Conservation (phyloP, 495 filamentous ascomycete species). For the Patellaria atrata region DNA sequence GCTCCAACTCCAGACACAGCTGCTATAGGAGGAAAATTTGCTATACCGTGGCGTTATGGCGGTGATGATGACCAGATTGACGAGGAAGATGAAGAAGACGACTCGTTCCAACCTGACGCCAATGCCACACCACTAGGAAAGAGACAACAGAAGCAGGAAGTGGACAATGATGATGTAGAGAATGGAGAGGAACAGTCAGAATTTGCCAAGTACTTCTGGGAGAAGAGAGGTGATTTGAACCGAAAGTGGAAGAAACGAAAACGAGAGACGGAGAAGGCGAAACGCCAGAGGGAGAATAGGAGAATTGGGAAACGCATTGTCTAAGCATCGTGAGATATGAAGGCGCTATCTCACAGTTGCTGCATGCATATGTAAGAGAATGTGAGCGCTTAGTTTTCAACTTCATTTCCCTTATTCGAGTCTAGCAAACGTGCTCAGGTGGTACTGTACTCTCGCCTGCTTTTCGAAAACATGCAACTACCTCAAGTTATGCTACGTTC, state of each 20-base stretch:
- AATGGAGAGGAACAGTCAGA: slow-evolving; percentile 43
- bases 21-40: slow-evolving; percentile 42
- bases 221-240: slow-evolving; percentile 77
- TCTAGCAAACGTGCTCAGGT: no score
- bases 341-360: no score
- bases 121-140: slow-evolving; percentile 6
- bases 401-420: no score
- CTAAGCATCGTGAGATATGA: slow-evolving; percentile 3
- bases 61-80: slow-evolving; percentile 17
- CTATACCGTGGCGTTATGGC: slow-evolving; percentile 26
- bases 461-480: no score
- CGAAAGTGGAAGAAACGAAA: slow-evolving; percentile 79
- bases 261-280: slow-evolving; percentile 69
- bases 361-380: no score
- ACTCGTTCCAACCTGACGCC: slow-evolving; percentile 13
- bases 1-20: slow-evolving; percentile 92
- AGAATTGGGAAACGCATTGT: slow-evolving; percentile 21
- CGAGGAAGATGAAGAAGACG: slow-evolving; percentile 25
- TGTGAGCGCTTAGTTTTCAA: no score
- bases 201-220: slow-evolving; percentile 87
- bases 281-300: slow-evolving; percentile 72
- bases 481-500: no score
- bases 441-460: no score
- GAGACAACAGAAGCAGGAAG: slow-evolving; percentile 14
- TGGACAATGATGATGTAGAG: slow-evolving; percentile 14